Evolutionary conservation across 2,329 filamentous ascomycete species (phyloP).

Genomic region (Xylaria hypoxylon): DNA sequence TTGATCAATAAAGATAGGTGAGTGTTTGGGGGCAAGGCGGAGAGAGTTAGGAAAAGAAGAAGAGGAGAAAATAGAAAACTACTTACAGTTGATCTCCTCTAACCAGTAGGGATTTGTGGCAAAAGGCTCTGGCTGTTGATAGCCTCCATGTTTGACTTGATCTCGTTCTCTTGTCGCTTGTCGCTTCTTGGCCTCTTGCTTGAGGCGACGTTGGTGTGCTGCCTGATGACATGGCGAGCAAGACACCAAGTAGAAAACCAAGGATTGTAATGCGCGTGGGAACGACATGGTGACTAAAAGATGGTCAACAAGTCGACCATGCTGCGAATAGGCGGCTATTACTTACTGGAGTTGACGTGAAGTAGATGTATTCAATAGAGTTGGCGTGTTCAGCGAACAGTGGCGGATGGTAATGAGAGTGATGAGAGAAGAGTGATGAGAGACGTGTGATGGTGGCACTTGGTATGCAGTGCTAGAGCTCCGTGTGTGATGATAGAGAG

Average conservation of each 20-base stretch:
- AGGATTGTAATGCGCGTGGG: slow-evolving; percentile 75
- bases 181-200: slow-evolving; percentile 75
- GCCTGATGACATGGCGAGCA: slow-evolving; percentile 83
- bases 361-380: background rate
- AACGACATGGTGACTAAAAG: slow-evolving; percentile 59
- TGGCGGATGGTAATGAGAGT: background rate
- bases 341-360: slow-evolving; percentile 9
- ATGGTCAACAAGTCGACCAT: background rate
- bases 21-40: too few species aligned
- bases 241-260: slow-evolving; percentile 80
- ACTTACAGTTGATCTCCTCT: slow-evolving; percentile 76
- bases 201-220: slow-evolving; percentile 75
- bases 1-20: background rate
- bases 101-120: slow-evolving; percentile 90
- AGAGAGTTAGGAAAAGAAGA: too few species aligned
- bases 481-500: background rate
- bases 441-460: background rate
- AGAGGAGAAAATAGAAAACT: background rate
- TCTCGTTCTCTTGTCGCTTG: slow-evolving; percentile 57
- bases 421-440: background rate
- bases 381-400: background rate
- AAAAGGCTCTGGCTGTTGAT: slow-evolving; percentile 84
- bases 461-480: background rate
- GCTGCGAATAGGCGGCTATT: background rate
- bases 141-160: slow-evolving; percentile 66